A percentile compares a stretch with the other conserved stretches of the same genome.
Evolutionary conservation across 306 rosid species (phyloP).

Genomic region (Trifolium fragiferum): DNA sequence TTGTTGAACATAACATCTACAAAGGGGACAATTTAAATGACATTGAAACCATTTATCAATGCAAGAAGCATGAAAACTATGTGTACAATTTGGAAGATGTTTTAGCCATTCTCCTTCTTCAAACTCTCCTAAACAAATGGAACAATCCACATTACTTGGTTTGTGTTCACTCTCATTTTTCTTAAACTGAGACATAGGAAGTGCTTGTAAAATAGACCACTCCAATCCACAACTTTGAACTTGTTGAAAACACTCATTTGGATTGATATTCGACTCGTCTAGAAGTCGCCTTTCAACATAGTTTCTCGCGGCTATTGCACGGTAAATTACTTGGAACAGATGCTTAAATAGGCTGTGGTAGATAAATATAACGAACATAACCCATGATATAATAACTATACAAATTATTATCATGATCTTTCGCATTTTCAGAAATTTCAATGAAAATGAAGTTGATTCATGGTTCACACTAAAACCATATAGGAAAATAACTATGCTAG

Average conservation of each 20-base stretch:
- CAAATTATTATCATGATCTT: not conserved
- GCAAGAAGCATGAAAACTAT: conserved; percentile 61
- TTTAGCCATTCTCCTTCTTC: conserved; percentile 66
- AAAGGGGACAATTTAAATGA: conserved; percentile 63
- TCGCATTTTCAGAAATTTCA: not conserved
- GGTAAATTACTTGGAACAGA: not conserved
- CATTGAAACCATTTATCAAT: conserved; percentile 60
- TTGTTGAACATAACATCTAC: conserved; percentile 50
- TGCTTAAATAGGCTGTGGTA: conserved; percentile 28
- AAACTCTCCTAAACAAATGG: conserved; percentile 65
- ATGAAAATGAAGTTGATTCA: not conserved
- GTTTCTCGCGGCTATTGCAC: conserved; percentile 24
- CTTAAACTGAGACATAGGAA: conserved; percentile 53
- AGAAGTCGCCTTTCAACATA: conserved; percentile 25
- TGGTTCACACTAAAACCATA: not conserved
- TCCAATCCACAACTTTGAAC: conserved; percentile 52
- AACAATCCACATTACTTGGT: conserved; percentile 45
- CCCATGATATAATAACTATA: conserved; percentile 13
- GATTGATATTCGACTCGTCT: conserved; percentile 30
- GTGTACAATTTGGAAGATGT: conserved; percentile 54
- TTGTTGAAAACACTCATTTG: conserved; percentile 40
- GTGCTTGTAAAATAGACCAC: conserved; percentile 22
- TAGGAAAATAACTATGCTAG: not conserved
- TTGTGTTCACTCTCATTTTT: conserved; percentile 40
- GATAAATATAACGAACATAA: conserved; percentile 31